Conservation (phyloP, 768 basidiomycete genomes). For the Agaricus subrufescens region DNA sequence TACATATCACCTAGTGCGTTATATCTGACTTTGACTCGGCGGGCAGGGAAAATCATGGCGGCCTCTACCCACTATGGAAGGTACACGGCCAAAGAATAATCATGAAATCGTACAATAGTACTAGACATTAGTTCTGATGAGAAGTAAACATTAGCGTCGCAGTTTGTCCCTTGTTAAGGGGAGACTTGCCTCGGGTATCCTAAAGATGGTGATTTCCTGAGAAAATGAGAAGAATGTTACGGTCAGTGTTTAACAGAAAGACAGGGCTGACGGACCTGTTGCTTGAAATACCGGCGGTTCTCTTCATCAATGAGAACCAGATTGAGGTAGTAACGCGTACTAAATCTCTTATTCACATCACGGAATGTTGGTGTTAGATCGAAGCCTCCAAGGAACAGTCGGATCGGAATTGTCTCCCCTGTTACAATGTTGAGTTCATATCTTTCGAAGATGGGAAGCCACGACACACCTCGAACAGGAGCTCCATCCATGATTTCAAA, state of each 20-base stretch:
- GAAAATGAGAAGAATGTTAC: background rate
- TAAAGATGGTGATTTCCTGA: slow-evolving; percentile 15
- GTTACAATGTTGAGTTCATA: background rate
- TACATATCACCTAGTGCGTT: no score
- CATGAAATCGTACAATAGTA: background rate
- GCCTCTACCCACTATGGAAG: background rate
- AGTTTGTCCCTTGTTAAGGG: background rate
- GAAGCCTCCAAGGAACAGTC: slow-evolving; percentile 96
- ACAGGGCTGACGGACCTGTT: slow-evolving; percentile 54
- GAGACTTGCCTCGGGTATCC: slow-evolving; percentile 11
- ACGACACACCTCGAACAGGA: slow-evolving; percentile 77
- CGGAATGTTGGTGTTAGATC: slow-evolving; percentile 98
- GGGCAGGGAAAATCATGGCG: no score
- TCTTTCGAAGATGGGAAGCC: background rate
- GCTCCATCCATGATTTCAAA: slow-evolving; percentile 99
- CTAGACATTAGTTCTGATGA: slow-evolving; percentile 4
- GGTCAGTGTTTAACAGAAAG: background rate
- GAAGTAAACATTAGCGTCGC: background rate
- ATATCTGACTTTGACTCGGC: no score
- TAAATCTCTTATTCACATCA: slow-evolving; percentile 99
- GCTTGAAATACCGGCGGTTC: slow-evolving; percentile 96
- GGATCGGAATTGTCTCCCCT: slow-evolving; percentile 98
- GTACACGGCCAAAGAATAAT: background rate
- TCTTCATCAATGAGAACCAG: slow-evolving; percentile 97
- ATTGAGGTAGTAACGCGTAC: slow-evolving; percentile 94